Percentiles rank a stretch among this genome's conserved stretches.
Evolutionary conservation across 129 eudicot species (phyloP).

Genomic region (Artemisia annua): DNA sequence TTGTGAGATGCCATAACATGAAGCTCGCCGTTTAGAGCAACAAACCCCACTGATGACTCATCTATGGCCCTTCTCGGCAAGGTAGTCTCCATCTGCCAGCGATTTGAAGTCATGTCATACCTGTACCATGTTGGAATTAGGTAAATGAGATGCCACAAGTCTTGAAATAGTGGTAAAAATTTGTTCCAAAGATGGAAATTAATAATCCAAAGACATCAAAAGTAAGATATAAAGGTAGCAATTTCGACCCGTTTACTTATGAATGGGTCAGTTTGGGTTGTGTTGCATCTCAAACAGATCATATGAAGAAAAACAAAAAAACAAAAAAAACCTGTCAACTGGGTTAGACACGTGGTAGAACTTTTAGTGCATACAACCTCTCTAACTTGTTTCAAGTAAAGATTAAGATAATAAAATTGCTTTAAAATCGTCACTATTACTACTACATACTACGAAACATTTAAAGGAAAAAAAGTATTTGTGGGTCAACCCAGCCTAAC

Average conservation of each 20-base stretch:
- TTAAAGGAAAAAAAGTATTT: no score
- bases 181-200: background rate
- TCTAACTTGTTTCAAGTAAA: no score
- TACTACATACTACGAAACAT: no score
- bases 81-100: constrained; percentile 77
- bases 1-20: constrained; percentile 51
- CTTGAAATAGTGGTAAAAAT: constrained; percentile 9
- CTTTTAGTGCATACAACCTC: background rate
- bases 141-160: background rate
- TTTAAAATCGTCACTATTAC: no score
- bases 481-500: no score
- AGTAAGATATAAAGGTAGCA: background rate
- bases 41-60: constrained; percentile 64
- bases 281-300: background rate
- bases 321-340: background rate
- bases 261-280: background rate
- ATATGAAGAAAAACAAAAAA: background rate
- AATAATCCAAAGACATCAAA: background rate
- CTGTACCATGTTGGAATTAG: constrained; percentile 34
- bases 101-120: constrained; percentile 69
- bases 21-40: constrained; percentile 71
- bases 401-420: no score
- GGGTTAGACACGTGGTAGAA: background rate
- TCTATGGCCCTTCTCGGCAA: constrained; percentile 63
- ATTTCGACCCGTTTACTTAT: background rate